phyloP scores from a whole-genome alignment of 306 rosid species.

The Biancaea sappan region DNA sequence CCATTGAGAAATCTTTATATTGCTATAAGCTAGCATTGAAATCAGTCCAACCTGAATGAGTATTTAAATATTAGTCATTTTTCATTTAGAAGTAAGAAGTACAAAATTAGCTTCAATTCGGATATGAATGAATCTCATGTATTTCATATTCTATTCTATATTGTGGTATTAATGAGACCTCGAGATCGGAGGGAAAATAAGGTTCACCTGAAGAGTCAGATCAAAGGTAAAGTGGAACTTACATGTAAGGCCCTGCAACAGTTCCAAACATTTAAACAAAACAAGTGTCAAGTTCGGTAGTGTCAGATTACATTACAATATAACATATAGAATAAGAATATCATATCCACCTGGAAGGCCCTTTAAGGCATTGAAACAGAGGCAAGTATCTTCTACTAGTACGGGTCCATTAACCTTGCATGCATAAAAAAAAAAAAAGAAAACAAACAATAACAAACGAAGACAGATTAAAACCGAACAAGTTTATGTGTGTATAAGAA shows the following conservation, averaged over 20 bases:
- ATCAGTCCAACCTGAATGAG: neutral
- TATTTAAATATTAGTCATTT: slow-evolving; percentile 5
- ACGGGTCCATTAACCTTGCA: slow-evolving; percentile 93
- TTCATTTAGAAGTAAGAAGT: neutral
- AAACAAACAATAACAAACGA: neutral
- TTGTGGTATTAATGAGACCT: neutral
- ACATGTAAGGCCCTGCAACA: slow-evolving; percentile 97
- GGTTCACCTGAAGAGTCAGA: slow-evolving; percentile 42
- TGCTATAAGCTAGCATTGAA: neutral
- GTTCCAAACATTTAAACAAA: slow-evolving; percentile 36
- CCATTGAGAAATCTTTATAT: neutral
- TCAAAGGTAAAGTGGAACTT: slow-evolving; percentile 50
- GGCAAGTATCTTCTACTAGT: slow-evolving; percentile 96
- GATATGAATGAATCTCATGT: neutral
- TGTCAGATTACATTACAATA: slow-evolving; percentile 4
- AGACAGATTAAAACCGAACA: slow-evolving; percentile 19
- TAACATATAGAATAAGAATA: slow-evolving; percentile 15
- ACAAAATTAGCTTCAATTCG: neutral
- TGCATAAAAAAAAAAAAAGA: neutral
- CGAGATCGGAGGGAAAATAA: slow-evolving; percentile 15
- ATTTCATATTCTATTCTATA: slow-evolving; percentile 5
- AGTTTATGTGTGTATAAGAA: neutral
- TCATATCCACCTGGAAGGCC: slow-evolving; percentile 87
- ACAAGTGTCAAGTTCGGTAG: slow-evolving; percentile 20
- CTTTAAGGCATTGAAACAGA: slow-evolving; percentile 92